Base-by-base conservation (phyloP, 164 flowering plant species). In the Liquidambar formosana region DNA sequence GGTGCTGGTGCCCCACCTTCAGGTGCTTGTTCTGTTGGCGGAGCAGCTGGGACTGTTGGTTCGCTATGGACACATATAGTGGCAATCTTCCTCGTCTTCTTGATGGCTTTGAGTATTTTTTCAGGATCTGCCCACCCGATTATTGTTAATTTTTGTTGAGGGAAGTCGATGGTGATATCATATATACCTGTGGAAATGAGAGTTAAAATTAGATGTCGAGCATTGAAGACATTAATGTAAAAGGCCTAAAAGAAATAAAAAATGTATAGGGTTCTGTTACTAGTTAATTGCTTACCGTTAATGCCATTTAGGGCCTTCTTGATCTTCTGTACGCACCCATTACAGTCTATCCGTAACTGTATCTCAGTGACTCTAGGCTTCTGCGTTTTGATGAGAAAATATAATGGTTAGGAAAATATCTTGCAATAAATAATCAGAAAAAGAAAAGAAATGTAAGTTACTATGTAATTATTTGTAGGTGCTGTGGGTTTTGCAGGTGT, bases 301-400 rank as follows among this genome's bases (percentile, higher is more conserved):
- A 93, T 79, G 66, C 94, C 90, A 66, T 83, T 76, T 26, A 94
- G 71, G 0, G 97, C 97, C 75, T 86, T 94, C 85, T 91, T 94
- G 78, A 94, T 88, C 88, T 94, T 94, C 74, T 94, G 97, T 13
- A 92, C 92, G 56, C 99, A 94, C 26, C 99, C 99, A 68, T 92
- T 88, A 48, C 99, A 94, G 85, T 94, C 99, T 89, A 94, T 89
- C 47, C 99, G 83, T 75, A 90, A 93, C 13, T 84, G 79, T 71
- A 94, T 85, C 82, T 94, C 97, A 0, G 89, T 92, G 59, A 92
- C 75, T 64, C 85, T 76, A 65, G 95, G 88, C 75, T 79, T 94
- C 97, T 94, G 93, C 80, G 80, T 41, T 59, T 52, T 44, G 4
- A 19, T 11, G 46, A 70, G 23, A 49, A 46, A 65, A 63, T 1